Conservation (phyloP, 257 asterid genomes). For the Striga asiatica region DNA sequence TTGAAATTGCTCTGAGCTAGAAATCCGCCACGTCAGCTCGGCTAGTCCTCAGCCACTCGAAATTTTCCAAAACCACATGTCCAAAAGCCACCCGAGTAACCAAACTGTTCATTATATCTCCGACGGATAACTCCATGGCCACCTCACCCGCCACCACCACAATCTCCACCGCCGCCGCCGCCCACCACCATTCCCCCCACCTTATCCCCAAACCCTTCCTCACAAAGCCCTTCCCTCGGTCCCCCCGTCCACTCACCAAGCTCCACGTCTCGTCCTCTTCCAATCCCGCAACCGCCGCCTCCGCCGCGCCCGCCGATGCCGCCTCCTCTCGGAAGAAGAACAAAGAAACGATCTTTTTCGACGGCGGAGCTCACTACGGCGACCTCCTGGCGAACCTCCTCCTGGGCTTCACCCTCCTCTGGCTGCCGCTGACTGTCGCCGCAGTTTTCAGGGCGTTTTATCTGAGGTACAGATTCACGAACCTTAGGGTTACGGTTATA, state of each 20-base stretch:
- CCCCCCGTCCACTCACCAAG: slow-evolving; percentile 35
- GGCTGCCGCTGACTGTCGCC: slow-evolving; percentile 85
- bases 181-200: slow-evolving; percentile 25
- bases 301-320: slow-evolving; percentile 31
- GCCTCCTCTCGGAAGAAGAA: slow-evolving; percentile 23
- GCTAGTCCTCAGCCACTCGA: slow-evolving; percentile 15
- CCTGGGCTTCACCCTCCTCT: slow-evolving; percentile 82
- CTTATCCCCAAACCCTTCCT: slow-evolving; percentile 16
- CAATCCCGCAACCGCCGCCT: slow-evolving; percentile 25
- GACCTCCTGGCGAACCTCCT: slow-evolving; percentile 83
- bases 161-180: slow-evolving; percentile 21
- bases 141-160: slow-evolving; percentile 26
- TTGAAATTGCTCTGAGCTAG: no score
- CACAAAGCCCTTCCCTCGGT: slow-evolving; percentile 18
- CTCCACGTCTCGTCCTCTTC: slow-evolving; percentile 82
- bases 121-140: slow-evolving; percentile 29
- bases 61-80: slow-evolving; percentile 11
- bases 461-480: slow-evolving; percentile 73
- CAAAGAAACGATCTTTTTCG: slow-evolving; percentile 69
- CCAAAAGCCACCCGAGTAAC: not conserved
- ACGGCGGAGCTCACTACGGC: slow-evolving; percentile 98
- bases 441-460: slow-evolving; percentile 73
- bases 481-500: slow-evolving; percentile 74
- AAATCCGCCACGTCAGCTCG: slow-evolving; percentile 29
- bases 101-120: slow-evolving; percentile 21